Evolutionary conservation across 1,284 basidiomycete species (phyloP).

Genomic region (Fistulinella staudtii): DNA sequence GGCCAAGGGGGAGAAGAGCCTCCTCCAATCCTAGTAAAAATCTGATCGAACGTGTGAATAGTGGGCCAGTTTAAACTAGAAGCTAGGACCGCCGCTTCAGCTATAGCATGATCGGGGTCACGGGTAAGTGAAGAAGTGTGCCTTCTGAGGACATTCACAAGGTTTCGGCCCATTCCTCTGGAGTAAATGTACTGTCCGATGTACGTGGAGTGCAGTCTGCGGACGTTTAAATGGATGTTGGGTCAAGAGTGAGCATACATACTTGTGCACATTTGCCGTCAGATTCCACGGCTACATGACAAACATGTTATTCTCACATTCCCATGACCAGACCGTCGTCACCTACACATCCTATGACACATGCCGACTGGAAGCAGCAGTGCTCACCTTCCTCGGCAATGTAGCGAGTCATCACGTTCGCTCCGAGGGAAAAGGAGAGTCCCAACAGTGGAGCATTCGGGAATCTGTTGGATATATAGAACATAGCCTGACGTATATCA

Average conservation of each 20-base stretch:
- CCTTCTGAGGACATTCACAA: constrained; percentile 62
- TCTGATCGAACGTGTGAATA: constrained; percentile 59
- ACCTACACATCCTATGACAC: constrained; percentile 77
- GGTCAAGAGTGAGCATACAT: constrained; percentile 22
- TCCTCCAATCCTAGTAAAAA: constrained; percentile 72
- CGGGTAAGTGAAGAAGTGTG: constrained; percentile 51
- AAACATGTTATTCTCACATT: constrained; percentile 10
- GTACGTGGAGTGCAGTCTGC: constrained; percentile 61
- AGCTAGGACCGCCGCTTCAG: constrained; percentile 44
- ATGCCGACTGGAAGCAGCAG: constrained; percentile 73
- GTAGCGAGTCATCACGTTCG: constrained; percentile 90
- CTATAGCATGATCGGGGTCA: constrained; percentile 49
- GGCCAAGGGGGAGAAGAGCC: constrained; percentile 81
- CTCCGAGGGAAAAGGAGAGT: constrained; percentile 92
- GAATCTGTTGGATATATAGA: constrained; percentile 72
- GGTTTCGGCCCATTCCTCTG: constrained; percentile 77
- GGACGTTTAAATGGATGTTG: constrained; percentile 8
- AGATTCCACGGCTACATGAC: constrained; percentile 72
- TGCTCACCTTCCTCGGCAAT: constrained; percentile 81
- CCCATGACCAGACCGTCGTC: constrained; percentile 7
- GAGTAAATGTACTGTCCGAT: constrained; percentile 76
- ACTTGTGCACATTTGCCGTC: constrained; percentile 55
- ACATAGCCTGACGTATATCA: constrained; percentile 79
- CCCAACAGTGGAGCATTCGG: constrained; percentile 83
- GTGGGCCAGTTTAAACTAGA: constrained; percentile 50